Percentiles rank a stretch among this genome's conserved stretches.
Evolutionary conservation across 116 monocot genomes (phyloP).

Genomic region (Zostera marina): DNA sequence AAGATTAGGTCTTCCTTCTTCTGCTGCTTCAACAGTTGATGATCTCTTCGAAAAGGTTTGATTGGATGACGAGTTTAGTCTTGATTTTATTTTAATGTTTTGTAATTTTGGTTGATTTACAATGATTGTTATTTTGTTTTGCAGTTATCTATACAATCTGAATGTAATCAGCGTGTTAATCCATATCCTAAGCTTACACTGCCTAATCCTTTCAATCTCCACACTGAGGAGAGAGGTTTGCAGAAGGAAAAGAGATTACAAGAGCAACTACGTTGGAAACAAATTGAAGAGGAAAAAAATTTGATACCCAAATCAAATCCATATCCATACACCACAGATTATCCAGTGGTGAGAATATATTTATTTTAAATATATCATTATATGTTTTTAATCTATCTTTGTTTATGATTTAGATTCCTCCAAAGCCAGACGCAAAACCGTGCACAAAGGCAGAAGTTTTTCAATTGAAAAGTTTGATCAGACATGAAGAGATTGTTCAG

Average conservation of each 20-base stretch:
- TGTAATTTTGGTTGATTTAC: too few relatives aligned
- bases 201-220: constrained; percentile 81
- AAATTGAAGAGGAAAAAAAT: constrained; percentile 57
- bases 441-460: constrained; percentile 70
- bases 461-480: constrained; percentile 57
- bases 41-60: constrained; percentile 83
- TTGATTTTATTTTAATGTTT: too few relatives aligned
- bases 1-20: constrained; percentile 45
- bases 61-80: background rate
- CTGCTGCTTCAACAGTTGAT: constrained; percentile 31
- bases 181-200: constrained; percentile 54
- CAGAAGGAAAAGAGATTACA: constrained; percentile 51
- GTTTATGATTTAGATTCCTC: constrained; percentile 33
- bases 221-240: constrained; percentile 84
- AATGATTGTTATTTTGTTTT: background rate
- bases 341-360: constrained; percentile 50
- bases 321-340: constrained; percentile 82
- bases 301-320: constrained; percentile 58
- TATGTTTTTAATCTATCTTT: too few relatives aligned
- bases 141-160: constrained; percentile 75
- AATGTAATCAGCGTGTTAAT: constrained; percentile 23
- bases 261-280: constrained; percentile 31
- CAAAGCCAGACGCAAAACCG: constrained; percentile 59
- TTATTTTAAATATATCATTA: background rate
- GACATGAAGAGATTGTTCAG: constrained; percentile 70